Conservation (phyloP, 2,329 filamentous ascomycete species). For the Phialophora verrucosa region DNA sequence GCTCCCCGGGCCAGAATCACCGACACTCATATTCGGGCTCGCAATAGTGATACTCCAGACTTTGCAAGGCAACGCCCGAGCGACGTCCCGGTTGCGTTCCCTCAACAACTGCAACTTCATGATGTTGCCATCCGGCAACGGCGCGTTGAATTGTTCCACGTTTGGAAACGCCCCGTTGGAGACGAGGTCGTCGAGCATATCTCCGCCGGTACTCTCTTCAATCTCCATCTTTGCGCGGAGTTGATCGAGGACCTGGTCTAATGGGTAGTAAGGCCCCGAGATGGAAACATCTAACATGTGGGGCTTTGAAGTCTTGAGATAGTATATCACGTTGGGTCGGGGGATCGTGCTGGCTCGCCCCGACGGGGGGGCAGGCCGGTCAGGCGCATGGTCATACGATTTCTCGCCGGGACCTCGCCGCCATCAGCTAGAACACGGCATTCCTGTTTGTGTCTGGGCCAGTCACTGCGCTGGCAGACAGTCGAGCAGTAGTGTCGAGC, state of each 20-base stretch:
- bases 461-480: slow-evolving; percentile 20
- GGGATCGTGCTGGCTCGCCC: not conserved
- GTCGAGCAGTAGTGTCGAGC: slow-evolving; percentile 18
- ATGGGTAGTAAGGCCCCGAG: slow-evolving; percentile 24
- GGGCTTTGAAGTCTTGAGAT: slow-evolving; percentile 18
- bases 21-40: not conserved
- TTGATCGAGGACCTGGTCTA: slow-evolving; percentile 9
- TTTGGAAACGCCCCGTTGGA: not conserved
- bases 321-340: slow-evolving; percentile 24
- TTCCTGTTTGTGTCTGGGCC: slow-evolving; percentile 18
- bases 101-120: slow-evolving; percentile 16
- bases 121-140: slow-evolving; percentile 18
- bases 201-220: slow-evolving; percentile 3
- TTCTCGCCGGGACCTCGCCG: not conserved
- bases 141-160: slow-evolving; percentile 21
- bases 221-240: not conserved
- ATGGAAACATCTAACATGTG: slow-evolving; percentile 23
- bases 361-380: not conserved
- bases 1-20: not conserved
- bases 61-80: slow-evolving; percentile 2
- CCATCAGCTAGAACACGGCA: slow-evolving; percentile 16
- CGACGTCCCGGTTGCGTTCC: slow-evolving; percentile 17
- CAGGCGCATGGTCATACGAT: slow-evolving; percentile 12
- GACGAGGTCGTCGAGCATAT: slow-evolving; percentile 12
- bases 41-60: slow-evolving; percentile 12